Evolutionary conservation across 163 green algal genomes (phyloP).

Genomic region (Scenedesmus sp.): DNA sequence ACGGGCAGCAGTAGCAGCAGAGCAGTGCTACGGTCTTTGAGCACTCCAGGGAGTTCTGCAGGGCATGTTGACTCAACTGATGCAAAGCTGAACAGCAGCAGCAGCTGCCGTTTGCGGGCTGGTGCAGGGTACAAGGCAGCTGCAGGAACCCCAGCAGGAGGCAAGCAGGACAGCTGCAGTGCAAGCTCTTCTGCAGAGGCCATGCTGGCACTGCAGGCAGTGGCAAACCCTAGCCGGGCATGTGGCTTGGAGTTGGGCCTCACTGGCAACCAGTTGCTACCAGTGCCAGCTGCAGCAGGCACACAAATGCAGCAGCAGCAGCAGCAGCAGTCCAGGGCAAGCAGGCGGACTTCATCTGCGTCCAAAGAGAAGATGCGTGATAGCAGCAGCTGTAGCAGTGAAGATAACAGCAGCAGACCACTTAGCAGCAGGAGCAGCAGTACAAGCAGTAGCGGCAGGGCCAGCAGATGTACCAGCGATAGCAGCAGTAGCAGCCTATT

Average conservation of each 20-base stretch:
- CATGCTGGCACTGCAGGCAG: neutral
- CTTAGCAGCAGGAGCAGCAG: neutral
- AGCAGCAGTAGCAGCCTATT: conserved; percentile 3
- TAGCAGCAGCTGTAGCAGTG: neutral
- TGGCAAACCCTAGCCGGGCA: neutral
- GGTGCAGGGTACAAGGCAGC: neutral
- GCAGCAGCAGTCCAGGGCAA: neutral
- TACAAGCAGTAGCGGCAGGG: neutral
- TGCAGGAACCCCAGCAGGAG: no score
- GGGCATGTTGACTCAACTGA: neutral
- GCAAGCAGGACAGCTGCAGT: neutral
- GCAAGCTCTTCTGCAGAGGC: neutral
- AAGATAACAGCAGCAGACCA: neutral
- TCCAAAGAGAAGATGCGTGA: neutral
- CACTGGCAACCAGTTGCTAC: neutral
- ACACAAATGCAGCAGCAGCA: neutral
- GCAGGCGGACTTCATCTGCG: neutral
- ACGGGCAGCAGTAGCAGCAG: neutral
- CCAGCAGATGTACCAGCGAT: neutral
- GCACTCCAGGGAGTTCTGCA: neutral
- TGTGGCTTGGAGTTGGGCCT: neutral
- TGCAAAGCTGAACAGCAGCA: neutral
- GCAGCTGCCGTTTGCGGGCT: neutral
- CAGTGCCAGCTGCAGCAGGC: neutral
- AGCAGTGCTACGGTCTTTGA: neutral